phyloP scores from a whole-genome alignment of 306 rosid species.

The Calophaca sinica region DNA sequence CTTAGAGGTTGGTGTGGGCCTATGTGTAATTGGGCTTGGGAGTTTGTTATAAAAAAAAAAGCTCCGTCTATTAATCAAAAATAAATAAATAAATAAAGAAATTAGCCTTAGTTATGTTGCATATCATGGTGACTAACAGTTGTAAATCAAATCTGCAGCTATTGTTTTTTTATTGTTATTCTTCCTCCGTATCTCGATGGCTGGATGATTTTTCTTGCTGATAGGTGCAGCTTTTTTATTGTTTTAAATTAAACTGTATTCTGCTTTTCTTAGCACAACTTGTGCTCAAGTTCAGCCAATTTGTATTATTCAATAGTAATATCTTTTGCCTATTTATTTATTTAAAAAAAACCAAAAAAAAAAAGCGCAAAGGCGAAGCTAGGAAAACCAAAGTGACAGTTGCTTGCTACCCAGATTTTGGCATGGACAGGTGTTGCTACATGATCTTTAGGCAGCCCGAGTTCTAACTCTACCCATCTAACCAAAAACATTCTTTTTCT shows the following conservation, averaged over 20 bases:
- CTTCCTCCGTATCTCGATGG: background rate
- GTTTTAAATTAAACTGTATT: too few species aligned
- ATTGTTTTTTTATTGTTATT: too few species aligned
- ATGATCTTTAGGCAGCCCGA: conserved; percentile 48
- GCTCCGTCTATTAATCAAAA: too few species aligned
- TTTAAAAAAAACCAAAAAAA: too few species aligned
- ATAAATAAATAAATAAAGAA: too few species aligned
- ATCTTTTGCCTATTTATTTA: too few species aligned
- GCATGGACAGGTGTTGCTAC: conserved; percentile 58
- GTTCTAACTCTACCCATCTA: background rate
- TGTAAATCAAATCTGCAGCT: background rate
- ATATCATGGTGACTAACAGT: background rate
- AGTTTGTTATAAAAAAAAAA: too few species aligned
- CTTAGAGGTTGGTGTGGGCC: too few species aligned
- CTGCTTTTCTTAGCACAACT: background rate
- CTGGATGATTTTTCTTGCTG: too few species aligned
- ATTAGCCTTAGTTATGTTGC: too few species aligned
- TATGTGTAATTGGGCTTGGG: too few species aligned
- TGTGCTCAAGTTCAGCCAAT: background rate
- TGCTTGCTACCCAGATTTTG: conserved; percentile 47
- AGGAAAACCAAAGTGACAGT: conserved; percentile 31
- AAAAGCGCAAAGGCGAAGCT: background rate
- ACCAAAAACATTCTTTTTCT: background rate
- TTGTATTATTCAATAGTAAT: background rate
- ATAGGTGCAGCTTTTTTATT: too few species aligned